phyloP scores from a whole-genome alignment of 2,329 filamentous ascomycete species.

The Fusarium nisikadoi region DNA sequence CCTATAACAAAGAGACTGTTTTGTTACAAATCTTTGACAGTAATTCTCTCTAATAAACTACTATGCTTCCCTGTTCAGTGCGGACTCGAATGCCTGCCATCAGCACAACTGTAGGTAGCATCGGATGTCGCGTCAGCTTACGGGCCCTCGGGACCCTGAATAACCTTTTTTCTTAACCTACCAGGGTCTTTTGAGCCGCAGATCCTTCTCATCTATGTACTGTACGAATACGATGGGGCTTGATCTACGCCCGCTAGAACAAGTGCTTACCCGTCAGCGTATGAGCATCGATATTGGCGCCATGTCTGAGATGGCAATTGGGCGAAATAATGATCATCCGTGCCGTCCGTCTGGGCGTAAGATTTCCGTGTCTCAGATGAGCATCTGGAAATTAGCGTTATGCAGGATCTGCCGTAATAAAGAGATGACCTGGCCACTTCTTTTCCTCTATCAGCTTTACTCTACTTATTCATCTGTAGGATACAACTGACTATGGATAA shows the following conservation, averaged over 20 bases:
- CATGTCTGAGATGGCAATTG: not conserved
- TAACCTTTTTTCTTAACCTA: not conserved
- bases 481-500: not conserved
- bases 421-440: not conserved
- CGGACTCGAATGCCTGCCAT: not conserved
- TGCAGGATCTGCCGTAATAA: not conserved
- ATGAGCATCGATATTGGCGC: not conserved
- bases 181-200: not conserved
- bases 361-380: not conserved
- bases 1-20: fast-evolving
- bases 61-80: not conserved
- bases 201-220: not conserved
- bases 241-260: not conserved
- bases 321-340: not conserved
- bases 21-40: too few species aligned
- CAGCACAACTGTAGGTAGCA: not conserved
- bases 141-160: not conserved
- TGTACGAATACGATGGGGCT: not conserved
- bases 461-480: not conserved
- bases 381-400: not conserved
- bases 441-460: not conserved
- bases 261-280: not conserved
- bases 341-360: not conserved
- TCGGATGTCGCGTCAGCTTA: not conserved
- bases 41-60: fast-evolving